Evolutionary conservation across 2,329 filamentous ascomycete genomes (phyloP).

Genomic region (Capronia epimyces): DNA sequence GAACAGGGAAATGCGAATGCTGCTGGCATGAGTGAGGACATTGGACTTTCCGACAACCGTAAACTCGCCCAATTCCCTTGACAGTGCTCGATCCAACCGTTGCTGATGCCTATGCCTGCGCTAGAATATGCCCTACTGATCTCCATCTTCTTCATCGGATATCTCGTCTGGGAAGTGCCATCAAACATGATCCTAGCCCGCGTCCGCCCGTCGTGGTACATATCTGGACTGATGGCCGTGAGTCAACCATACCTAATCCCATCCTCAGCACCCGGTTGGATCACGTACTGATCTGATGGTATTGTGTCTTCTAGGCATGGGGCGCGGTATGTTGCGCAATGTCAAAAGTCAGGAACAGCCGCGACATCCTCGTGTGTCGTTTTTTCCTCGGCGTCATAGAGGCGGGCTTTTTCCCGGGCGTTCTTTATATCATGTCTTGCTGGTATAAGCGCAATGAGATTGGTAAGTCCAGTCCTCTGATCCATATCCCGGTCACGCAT

Average conservation of each 20-base stretch:
- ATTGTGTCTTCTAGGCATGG: conserved; percentile 31
- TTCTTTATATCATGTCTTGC: conserved; percentile 55
- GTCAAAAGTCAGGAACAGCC: conserved; percentile 41
- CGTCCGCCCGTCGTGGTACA: conserved; percentile 41
- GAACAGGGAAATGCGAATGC: conserved; percentile 5
- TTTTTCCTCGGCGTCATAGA: conserved; percentile 51
- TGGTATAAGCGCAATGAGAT: conserved; percentile 58
- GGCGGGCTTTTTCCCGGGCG: conserved; percentile 50
- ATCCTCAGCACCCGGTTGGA: conserved; percentile 23
- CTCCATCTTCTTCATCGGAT: conserved; percentile 45
- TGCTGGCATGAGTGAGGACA: conserved; percentile 6
- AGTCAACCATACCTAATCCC: conserved; percentile 32
- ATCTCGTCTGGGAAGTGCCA: conserved; percentile 36
- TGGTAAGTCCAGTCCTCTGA: conserved; percentile 54
- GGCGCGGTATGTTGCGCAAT: conserved; percentile 33
- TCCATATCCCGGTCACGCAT: conserved; percentile 52
- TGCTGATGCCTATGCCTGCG: no score
- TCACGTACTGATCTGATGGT: no score
- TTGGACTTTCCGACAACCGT: background rate
- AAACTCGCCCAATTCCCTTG: no score
- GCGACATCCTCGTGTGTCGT: conserved; percentile 37
- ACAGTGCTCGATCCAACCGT: no score
- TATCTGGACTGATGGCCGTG: conserved; percentile 34
- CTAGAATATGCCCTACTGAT: conserved; percentile 25
- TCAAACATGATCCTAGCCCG: conserved; percentile 21